Evolutionary conservation across 75 land plant genomes (phyloP).

Genomic region (Picea sitchensis): DNA sequence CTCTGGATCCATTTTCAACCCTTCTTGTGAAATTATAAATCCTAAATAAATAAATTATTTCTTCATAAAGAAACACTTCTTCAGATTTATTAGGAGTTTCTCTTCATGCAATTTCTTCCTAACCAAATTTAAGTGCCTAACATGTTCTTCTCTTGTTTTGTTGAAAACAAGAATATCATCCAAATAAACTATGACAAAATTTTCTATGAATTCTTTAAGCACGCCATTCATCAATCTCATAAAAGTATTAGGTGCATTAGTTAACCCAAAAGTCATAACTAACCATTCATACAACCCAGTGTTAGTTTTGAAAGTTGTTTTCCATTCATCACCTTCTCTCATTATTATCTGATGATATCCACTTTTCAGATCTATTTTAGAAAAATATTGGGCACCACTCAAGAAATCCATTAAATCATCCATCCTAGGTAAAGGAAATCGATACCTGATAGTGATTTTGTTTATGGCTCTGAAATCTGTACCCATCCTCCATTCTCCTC

Average conservation of each 20-base stretch:
- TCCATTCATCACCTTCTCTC: background rate
- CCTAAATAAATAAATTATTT: background rate
- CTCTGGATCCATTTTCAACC: background rate
- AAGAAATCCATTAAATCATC: background rate
- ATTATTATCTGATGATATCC: background rate
- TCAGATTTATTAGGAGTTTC: background rate
- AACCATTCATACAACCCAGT: no score
- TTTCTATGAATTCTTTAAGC: background rate
- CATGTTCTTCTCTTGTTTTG: background rate
- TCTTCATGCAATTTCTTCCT: background rate
- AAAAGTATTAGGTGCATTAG: background rate
- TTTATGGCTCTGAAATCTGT: background rate
- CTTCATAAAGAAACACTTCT: background rate
- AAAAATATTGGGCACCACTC: background rate
- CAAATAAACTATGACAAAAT: background rate
- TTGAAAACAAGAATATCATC: background rate
- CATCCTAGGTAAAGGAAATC: background rate
- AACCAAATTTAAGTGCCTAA: background rate
- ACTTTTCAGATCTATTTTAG: background rate
- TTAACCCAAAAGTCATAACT: background rate
- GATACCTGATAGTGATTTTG: background rate
- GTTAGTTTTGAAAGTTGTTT: background rate
- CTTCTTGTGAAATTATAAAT: background rate
- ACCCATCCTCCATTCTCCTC: no score
- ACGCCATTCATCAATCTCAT: background rate